A percentile compares a stretch with the other conserved stretches of the same genome.
These are phyloP conservation scores for Colletotrichum filicis DNA, from an alignment of 2,329 filamentous ascomycete species.

Conservation along the genomic window DNA sequence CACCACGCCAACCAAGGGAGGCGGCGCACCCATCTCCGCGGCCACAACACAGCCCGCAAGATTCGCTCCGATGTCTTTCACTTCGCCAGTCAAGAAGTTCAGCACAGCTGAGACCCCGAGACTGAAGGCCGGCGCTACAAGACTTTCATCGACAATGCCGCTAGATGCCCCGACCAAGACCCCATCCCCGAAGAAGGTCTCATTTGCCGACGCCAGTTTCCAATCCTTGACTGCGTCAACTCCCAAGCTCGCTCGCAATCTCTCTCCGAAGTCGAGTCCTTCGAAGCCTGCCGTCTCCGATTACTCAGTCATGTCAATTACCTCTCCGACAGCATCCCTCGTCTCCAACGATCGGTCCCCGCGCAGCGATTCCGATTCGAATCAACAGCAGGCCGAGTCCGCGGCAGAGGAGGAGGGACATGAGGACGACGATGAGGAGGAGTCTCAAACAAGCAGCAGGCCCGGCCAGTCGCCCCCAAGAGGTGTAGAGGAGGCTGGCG, in stretches of 20 bases:
- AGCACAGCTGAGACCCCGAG: conserved; percentile 21
- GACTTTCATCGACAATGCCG: neutral
- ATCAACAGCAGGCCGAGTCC: neutral
- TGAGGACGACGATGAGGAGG: neutral
- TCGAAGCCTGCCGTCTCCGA: conserved; percentile 12
- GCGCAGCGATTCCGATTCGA: neutral
- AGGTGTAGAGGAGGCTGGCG: neutral
- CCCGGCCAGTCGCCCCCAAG: neutral
- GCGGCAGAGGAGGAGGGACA: neutral
- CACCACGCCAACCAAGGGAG: conserved; percentile 27
- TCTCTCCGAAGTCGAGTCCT: conserved; percentile 20
- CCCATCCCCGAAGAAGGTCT: conserved; percentile 25
- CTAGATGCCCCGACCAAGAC: neutral
- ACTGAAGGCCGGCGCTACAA: neutral
- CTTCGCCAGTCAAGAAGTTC: neutral
- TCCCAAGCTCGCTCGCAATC: neutral
- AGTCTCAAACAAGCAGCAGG: neutral
- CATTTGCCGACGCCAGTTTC: conserved; percentile 24
- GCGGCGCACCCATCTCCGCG: conserved; percentile 12
- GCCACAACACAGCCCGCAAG: conserved; percentile 21
- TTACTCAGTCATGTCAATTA: conserved; percentile 17
- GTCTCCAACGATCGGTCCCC: neutral
- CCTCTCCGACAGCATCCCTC: conserved; percentile 2
- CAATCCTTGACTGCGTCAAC: neutral
- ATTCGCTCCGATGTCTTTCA: conserved; percentile 1